A percentile compares a stretch with the other conserved stretches of the same genome.
These are phyloP conservation scores for Solanum pennellii DNA, from an alignment of 257 asterid genomes.

Conservation along the genomic window DNA sequence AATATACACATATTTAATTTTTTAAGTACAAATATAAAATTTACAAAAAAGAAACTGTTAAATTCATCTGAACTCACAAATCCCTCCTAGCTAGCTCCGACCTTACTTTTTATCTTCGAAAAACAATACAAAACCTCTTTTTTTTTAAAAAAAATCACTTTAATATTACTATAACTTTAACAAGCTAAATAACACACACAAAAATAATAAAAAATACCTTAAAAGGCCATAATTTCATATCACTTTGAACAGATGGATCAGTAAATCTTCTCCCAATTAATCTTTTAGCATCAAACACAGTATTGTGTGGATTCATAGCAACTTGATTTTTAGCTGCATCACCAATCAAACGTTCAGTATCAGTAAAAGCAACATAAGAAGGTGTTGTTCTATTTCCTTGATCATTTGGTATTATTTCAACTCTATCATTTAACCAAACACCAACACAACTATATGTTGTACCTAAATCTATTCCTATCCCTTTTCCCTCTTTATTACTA, in stretches of 20 bases:
- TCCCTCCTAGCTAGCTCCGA: too few species aligned
- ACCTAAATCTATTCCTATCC: slow-evolving; percentile 49
- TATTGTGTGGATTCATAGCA: slow-evolving; percentile 53
- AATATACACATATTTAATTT: fast-evolving
- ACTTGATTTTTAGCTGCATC: slow-evolving; percentile 55
- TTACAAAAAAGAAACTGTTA: too few species aligned
- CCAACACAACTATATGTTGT: slow-evolving; percentile 62
- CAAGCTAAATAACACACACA: too few species aligned
- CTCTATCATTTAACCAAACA: slow-evolving; percentile 49
- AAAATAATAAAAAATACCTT: neutral
- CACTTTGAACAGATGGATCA: slow-evolving; percentile 49
- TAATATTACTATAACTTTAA: neutral
- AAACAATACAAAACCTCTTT: neutral
- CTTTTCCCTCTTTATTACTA: slow-evolving; percentile 22
- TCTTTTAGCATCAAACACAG: slow-evolving; percentile 52
- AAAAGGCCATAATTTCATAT: slow-evolving; percentile 49
- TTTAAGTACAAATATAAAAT: fast-evolving
- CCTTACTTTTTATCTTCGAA: too few species aligned
- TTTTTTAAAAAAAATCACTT: too few species aligned
- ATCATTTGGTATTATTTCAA: slow-evolving; percentile 51
- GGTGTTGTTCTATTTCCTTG: slow-evolving; percentile 63
- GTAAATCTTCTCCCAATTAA: slow-evolving; percentile 40
- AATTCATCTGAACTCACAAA: too few species aligned
- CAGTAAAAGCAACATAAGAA: slow-evolving; percentile 54
- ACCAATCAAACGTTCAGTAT: slow-evolving; percentile 42